Base-by-base conservation (phyloP, 148 eudicot genomes). In the Rhododendron mucronatum region DNA sequence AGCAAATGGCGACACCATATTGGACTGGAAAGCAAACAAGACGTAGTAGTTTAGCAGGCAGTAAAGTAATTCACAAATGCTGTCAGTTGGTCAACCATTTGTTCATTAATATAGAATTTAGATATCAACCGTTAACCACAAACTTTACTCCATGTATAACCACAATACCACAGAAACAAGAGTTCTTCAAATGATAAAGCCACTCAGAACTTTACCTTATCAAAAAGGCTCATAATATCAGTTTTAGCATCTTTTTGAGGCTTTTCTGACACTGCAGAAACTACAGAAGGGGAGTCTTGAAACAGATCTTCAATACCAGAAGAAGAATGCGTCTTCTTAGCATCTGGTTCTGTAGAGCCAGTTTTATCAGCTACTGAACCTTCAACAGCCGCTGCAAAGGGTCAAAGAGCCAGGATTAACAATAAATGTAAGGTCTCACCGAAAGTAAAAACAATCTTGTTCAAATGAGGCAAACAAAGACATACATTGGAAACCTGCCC, bases 401-500 rank as follows among this genome's bases (percentile, higher is more conserved):
- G 76, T 81, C 61, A 41, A 41, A 65, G 57, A 57, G 41, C 82
- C 74, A 89, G 39, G 23, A 53, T 15, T 3, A n/a, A 23, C 71
- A 9, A 9, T n/a, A 65, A n/a, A n/a, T n/a, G 26, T 23, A 65
- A 65, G 71, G 30, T 8, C 71, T 28, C 7, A 11, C 26, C 6
- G 1, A n/a, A 12, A 55, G 45, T 37, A 20, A 41, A 13, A 16
- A 55, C n/a, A 37, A 44, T 35, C 82, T 77, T 78, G 35, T 28
- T 5, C 41, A 88, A 53, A 51, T 69, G 28, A 74, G 37, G 55
- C 26, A 21, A 28, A 85, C 11, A 85, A 51, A 73, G 81, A 89
- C 94, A 82, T 93, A 97, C 99, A 93, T 86, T 95, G 99, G 85
- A 97, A 97, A 82, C 98, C 98, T 37, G 96, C 98, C 98, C 99